A percentile compares a stretch with the other conserved stretches of the same genome.
Conservation (phyloP, 2,329 filamentous ascomycete species). For the Pseudopithomyces maydicus region DNA sequence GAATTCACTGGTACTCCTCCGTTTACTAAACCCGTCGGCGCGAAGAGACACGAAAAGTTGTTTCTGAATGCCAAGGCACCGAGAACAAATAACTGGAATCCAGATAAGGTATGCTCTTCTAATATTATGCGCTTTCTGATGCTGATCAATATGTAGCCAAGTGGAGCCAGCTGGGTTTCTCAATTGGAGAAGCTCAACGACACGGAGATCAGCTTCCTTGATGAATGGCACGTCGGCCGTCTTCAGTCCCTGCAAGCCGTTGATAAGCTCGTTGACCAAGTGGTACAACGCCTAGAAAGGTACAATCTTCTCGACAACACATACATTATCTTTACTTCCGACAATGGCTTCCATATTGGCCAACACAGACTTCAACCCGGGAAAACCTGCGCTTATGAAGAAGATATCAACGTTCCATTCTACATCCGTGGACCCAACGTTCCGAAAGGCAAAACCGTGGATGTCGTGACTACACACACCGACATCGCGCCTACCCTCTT, state of each 20-base stretch:
- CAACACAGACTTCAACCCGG: slow-evolving; percentile 48
- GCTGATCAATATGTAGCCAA: not conserved
- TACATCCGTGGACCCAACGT: slow-evolving; percentile 46
- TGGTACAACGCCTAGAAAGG: slow-evolving; percentile 50
- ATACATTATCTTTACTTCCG: slow-evolving; percentile 47
- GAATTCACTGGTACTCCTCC: slow-evolving; percentile 46
- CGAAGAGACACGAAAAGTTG: slow-evolving; percentile 64
- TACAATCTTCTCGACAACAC: slow-evolving; percentile 55
- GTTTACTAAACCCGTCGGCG: slow-evolving; percentile 55
- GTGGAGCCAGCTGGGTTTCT: slow-evolving; percentile 45
- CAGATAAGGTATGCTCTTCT: slow-evolving; percentile 45
- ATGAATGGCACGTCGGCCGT: slow-evolving; percentile 56
- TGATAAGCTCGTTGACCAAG: slow-evolving; percentile 57
- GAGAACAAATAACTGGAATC: slow-evolving; percentile 69
- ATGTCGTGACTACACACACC: slow-evolving; percentile 46
- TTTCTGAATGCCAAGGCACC: slow-evolving; percentile 66
- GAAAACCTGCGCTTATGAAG: slow-evolving; percentile 46
- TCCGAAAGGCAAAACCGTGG: slow-evolving; percentile 26
- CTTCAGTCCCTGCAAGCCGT: slow-evolving; percentile 58
- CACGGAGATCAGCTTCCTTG: slow-evolving; percentile 55
- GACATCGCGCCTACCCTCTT: slow-evolving; percentile 49
- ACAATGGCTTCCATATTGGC: slow-evolving; percentile 49
- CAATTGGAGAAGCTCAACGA: slow-evolving; percentile 51
- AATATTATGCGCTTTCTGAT: not conserved
- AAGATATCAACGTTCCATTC: slow-evolving; percentile 48